Conservation (phyloP, 176 grass and related monocot species). For the Carex scoparia region DNA sequence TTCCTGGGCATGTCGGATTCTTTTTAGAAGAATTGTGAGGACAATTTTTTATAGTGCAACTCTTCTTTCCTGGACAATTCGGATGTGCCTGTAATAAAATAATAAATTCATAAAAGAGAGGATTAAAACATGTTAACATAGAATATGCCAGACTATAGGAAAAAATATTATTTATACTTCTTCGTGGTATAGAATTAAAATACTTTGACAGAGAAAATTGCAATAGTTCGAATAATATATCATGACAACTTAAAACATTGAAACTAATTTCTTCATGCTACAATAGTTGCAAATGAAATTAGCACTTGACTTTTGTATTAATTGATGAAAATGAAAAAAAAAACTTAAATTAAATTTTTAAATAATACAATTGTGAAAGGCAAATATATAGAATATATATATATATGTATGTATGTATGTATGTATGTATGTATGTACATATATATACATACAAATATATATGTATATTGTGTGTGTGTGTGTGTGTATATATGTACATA, state of each 20-base stretch:
- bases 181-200: neutral
- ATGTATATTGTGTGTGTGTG: too few relatives aligned
- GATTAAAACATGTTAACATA: neutral
- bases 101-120: neutral
- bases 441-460: too few relatives aligned
- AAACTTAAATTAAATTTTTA: too few relatives aligned
- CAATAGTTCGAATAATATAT: neutral
- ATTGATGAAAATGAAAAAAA: neutral
- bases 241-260: neutral
- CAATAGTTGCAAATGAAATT: neutral
- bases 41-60: neutral
- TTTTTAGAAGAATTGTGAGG: neutral
- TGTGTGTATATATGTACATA: too few relatives aligned
- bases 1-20: too few relatives aligned
- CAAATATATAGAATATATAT: too few relatives aligned
- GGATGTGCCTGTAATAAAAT: neutral
- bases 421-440: too few relatives aligned
- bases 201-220: neutral
- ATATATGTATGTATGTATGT: too few relatives aligned
- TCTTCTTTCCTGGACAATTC: neutral
- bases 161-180: too few relatives aligned
- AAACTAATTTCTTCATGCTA: neutral
- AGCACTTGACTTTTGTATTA: too few relatives aligned
- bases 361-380: too few relatives aligned
- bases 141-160: too few relatives aligned